Evolutionary conservation across 345 rosid species (phyloP), one percentile per base, ranked within the genome.

Genomic region (Ceriops tagal): DNA sequence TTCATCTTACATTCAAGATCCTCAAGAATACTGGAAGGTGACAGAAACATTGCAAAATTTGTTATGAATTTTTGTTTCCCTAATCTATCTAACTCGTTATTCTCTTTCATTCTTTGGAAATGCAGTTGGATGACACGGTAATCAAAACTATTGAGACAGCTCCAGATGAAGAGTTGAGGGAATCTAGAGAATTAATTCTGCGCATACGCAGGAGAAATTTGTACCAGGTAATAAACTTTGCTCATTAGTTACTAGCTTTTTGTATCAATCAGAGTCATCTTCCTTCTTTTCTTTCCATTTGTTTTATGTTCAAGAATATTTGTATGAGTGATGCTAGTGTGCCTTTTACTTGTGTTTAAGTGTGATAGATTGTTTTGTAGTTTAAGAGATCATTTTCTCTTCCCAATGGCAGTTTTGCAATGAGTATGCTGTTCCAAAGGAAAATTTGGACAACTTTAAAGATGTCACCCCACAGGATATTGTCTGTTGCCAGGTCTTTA

Each of bases 21-120:
- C 98, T 64, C 68, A 86, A 74, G 84, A 87, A 81, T 91, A 88
- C 81, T 93, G 92, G 98, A 91, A 91, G 98, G 98, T 92, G 53
- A 76, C 11, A 39, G 5, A 68, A 70, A 58, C 62, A 69, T 26
- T 26, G 53, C 30, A 35, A 24, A 24, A 30, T 37, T 47, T 64
- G 34, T 27, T 7, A 26, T 19, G 28, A 49, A 26, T 56, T 53
- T 39, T 71, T 61, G 58, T 19, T 22, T 47, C 27, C 47, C 64
- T 58, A 20, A 31, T 34, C 64, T 71, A 60, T 61, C 18, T 61
- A n/a, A 52, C 21, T 53, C 49, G 59, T 55, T 61, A 35, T 19
- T 53, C 26, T 18, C 6, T 71, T 66, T 27, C 22, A 34, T 69
- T 63, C 63, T 64, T 22, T 65, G 78, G 32, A 64, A 65, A 31